These are phyloP conservation scores for Ganoderma meredithae DNA, from an alignment of 1,284 basidiomycete species.

Conservation along the genomic window DNA sequence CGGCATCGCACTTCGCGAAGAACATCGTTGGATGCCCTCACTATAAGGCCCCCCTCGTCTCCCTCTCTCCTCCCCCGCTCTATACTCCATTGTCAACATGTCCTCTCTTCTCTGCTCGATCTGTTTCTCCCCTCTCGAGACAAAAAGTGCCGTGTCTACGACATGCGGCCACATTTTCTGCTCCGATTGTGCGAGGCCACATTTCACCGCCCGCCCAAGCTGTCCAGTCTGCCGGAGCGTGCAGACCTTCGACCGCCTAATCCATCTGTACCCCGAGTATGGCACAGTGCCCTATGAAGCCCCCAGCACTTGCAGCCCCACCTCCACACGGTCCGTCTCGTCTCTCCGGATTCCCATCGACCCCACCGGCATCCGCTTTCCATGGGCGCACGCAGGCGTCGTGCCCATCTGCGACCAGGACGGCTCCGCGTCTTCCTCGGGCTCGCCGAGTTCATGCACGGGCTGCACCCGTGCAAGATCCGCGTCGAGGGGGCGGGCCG, in stretches of 20 bases:
- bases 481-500: not conserved
- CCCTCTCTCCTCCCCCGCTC: not conserved
- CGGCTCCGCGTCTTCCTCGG: not conserved
- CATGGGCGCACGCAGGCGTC: not conserved
- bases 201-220: conserved; percentile 25
- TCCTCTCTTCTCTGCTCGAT: conserved; percentile 27
- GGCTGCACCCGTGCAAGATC: conserved; percentile 2
- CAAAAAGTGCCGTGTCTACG: conserved; percentile 24
- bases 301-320: too few species aligned
- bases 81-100: not conserved
- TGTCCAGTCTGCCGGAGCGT: conserved; percentile 32
- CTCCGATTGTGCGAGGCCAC: conserved; percentile 33
- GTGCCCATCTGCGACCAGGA: not conserved
- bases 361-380: not conserved
- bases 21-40: not conserved
- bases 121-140: conserved; percentile 29
- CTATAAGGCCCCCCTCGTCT: not conserved
- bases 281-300: not conserved
- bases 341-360: not conserved
- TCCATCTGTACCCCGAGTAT: conserved; percentile 28
- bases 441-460: not conserved
- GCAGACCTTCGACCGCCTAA: conserved; percentile 24
- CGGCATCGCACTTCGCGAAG: not conserved
- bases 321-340: not conserved
- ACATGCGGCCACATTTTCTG: conserved; percentile 26